A percentile compares a stretch with the other conserved stretches of the same genome.
Evolutionary conservation across 225 moss, liverwort and hornwort genomes (phyloP).

Genomic region (Rhytidiadelphus loreus): DNA sequence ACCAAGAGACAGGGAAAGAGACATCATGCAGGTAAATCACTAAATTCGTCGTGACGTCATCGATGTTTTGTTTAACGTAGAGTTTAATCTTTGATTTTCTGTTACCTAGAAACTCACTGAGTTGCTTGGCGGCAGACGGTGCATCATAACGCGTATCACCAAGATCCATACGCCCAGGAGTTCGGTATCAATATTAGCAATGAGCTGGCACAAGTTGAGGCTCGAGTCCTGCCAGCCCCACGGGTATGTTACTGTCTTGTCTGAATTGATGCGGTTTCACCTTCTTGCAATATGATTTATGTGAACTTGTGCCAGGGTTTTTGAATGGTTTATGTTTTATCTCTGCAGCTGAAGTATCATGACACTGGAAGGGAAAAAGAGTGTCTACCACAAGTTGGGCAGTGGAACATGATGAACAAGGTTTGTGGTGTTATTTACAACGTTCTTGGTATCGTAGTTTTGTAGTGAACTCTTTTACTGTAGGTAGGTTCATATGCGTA

Average conservation of each 20-base stretch:
- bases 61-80: fast-evolving
- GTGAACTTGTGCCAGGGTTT: neutral
- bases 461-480: neutral
- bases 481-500: no score
- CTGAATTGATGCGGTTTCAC: neutral
- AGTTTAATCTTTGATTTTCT: no score
- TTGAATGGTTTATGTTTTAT: neutral
- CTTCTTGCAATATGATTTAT: fast-evolving
- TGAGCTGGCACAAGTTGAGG: constrained; percentile 76
- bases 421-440: neutral
- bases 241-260: constrained; percentile 12
- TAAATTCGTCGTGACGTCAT: neutral
- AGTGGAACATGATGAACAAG: constrained; percentile 99
- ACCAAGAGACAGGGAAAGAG: constrained; percentile 69
- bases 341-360: constrained; percentile 80
- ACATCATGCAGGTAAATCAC: constrained; percentile 53
- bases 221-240: constrained; percentile 78
- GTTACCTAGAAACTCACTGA: neutral
- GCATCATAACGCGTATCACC: constrained; percentile 64
- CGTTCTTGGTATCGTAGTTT: no score
- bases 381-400: constrained; percentile 87
- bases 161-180: constrained; percentile 83
- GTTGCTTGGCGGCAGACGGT: constrained; percentile 45
- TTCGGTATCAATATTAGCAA: constrained; percentile 86
- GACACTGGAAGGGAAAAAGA: constrained; percentile 89